Evolutionary conservation across 148 eudicot species (phyloP).

Genomic region (Dianthus caryophyllus): DNA sequence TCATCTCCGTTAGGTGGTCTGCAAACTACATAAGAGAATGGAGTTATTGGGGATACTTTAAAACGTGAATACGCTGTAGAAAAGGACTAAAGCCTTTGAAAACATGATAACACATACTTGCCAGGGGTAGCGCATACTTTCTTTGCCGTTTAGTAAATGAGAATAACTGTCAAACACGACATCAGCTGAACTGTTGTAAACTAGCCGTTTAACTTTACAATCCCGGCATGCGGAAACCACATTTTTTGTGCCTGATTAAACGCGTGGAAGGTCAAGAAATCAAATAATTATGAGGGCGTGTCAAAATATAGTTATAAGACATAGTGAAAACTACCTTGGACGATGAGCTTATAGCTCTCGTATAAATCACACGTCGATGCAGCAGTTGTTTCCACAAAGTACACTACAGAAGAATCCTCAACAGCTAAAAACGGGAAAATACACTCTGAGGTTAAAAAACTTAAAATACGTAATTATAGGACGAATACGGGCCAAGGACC

Average conservation of each 20-base stretch:
- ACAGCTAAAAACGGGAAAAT: constrained; percentile 50
- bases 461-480: no score
- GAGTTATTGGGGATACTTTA: constrained; percentile 16
- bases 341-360: constrained; percentile 54
- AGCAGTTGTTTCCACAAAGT: constrained; percentile 38
- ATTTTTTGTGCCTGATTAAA: constrained; percentile 67
- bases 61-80: constrained; percentile 3
- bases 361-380: constrained; percentile 36
- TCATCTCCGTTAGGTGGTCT: constrained; percentile 61
- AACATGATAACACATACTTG: constrained; percentile 39
- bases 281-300: background rate
- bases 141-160: constrained; percentile 65
- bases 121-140: constrained; percentile 59
- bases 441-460: background rate
- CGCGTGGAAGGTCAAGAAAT: background rate
- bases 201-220: constrained; percentile 60
- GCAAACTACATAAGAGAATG: constrained; percentile 42
- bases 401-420: constrained; percentile 72
- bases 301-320: background rate
- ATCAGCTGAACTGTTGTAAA: constrained; percentile 82
- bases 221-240: constrained; percentile 76
- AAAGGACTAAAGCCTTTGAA: background rate
- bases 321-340: constrained; percentile 59
- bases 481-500: no score
- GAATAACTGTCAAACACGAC: constrained; percentile 59